Evolutionary conservation across 257 asterid species (phyloP).

Genomic region (Petrea volubilis): DNA sequence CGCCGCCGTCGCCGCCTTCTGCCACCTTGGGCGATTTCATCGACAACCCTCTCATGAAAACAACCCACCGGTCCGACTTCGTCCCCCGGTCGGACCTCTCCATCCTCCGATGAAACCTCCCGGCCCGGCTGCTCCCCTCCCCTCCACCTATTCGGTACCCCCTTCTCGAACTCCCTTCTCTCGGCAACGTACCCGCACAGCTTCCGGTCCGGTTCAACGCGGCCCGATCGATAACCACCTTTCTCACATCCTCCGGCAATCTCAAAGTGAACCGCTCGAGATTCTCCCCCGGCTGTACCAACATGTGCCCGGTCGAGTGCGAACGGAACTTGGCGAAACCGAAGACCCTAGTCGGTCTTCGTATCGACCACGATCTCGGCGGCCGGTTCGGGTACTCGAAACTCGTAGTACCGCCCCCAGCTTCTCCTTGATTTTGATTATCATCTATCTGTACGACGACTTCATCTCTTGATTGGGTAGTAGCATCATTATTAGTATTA

Average conservation of each 20-base stretch:
- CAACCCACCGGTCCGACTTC: slow-evolving; percentile 71
- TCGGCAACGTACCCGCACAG: slow-evolving; percentile 30
- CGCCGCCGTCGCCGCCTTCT: slow-evolving; percentile 42
- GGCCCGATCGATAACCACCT: slow-evolving; percentile 75
- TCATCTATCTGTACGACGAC: slow-evolving; percentile 43
- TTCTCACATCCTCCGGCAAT: slow-evolving; percentile 59
- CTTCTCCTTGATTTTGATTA: slow-evolving; percentile 5
- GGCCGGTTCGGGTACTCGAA: slow-evolving; percentile 31
- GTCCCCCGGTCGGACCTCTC: slow-evolving; percentile 46
- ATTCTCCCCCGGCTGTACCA: slow-evolving; percentile 70
- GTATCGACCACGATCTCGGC: slow-evolving; percentile 47
- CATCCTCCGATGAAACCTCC: slow-evolving; percentile 32
- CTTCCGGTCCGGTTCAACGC: slow-evolving; percentile 55
- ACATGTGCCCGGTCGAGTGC: slow-evolving; percentile 89
- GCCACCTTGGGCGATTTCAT: slow-evolving; percentile 51
- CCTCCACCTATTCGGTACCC: slow-evolving; percentile 50
- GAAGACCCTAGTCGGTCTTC: slow-evolving; percentile 29
- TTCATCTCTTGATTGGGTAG: slow-evolving; percentile 28
- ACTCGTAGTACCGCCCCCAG: slow-evolving; percentile 25
- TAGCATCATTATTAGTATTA: neutral
- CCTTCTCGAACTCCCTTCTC: slow-evolving; percentile 48
- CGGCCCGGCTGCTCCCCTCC: slow-evolving; percentile 56
- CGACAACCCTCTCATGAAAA: slow-evolving; percentile 56
- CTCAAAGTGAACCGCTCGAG: slow-evolving; percentile 74
- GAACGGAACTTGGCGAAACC: slow-evolving; percentile 68